These are phyloP conservation scores for Hanseniaspora taiwanica DNA, from an alignment of 805 yeast genomes.

Conservation along the genomic window DNA sequence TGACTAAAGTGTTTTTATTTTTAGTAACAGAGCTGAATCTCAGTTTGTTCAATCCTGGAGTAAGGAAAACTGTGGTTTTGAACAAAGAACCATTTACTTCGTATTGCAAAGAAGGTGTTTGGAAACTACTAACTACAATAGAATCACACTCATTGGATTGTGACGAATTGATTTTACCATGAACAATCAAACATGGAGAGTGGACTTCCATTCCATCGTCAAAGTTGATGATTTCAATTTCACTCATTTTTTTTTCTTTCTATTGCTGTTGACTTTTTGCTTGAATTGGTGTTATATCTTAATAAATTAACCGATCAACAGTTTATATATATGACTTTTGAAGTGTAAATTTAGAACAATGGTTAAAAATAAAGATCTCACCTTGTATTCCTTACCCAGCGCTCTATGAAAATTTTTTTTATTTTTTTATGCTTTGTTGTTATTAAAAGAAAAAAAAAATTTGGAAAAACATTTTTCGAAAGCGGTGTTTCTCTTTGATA, in stretches of 20 bases:
- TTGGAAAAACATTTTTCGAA: too few species aligned
- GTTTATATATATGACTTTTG: too few species aligned
- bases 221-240: conserved; percentile 19
- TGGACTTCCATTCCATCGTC: conserved; percentile 26
- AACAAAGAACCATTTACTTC: conserved; percentile 61
- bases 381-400: too few species aligned
- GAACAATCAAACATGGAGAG: conserved; percentile 36
- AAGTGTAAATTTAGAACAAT: too few species aligned
- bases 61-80: conserved; percentile 60
- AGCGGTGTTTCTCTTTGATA: too few species aligned
- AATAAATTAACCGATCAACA: too few species aligned
- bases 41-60: conserved; percentile 53
- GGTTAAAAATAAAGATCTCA: too few species aligned
- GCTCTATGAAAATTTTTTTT: too few species aligned
- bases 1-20: conserved; percentile 21
- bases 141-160: conserved; percentile 24
- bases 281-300: too few species aligned
- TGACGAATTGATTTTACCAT: conserved; percentile 29
- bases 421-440: too few species aligned
- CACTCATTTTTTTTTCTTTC: not conserved
- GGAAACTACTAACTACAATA: conserved; percentile 30
- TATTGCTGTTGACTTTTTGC: not conserved
- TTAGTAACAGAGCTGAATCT: conserved; percentile 34
- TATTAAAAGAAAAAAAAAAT: too few species aligned
- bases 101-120: conserved; percentile 49